Evolutionary conservation across 352 stramenopile species (phyloP), one percentile per base, ranked within the genome.

Genomic region (Aphanomyces cochlioides): DNA sequence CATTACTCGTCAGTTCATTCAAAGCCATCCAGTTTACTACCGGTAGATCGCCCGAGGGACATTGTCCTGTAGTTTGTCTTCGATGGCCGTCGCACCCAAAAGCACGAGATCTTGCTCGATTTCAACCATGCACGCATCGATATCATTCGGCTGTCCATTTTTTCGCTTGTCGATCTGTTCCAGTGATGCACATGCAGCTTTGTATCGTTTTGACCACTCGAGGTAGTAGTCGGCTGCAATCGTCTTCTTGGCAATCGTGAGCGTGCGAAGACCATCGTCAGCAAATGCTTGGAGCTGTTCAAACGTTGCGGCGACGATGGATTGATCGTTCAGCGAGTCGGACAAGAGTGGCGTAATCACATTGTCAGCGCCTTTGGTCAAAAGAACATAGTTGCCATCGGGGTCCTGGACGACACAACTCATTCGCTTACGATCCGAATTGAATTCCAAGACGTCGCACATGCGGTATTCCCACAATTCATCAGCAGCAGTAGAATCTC

Each of bases 391-490:
- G 59, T 88, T 77, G 12, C 82, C 79, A 34, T 90, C 86, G 21
- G 81, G 81, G 60, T 85, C 87, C 58, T 95, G 81, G 19, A 83
- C 79, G 39, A 94, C 73, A 17, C 90, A 81, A 0, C 83, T 91
- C 86, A 94, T 94, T 38, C 85, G 84, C 73, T 92, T 92, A 1
- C 86, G 83, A 21, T 80, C 78, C 56, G 89, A 97, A 59, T 97
- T 97, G 76, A 99, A 99, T 75, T 98, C 96, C 58, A 98, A 91
- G 7, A 98, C 85, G 6, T 97, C 93, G 58, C 98, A 75, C 4
- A 98, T 79, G 15, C 81, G 53, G 69, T 76, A 87, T 56, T 83
- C 81, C 38, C 86, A 59, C 54, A 90, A 59, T 70, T 61, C 54
- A 5, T 81, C 77, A 36, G 74, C 80, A 7, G 72, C 75, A 3